Base-by-base conservation (phyloP, 2,329 filamentous ascomycete genomes). In the Colletotrichum abscissum region DNA sequence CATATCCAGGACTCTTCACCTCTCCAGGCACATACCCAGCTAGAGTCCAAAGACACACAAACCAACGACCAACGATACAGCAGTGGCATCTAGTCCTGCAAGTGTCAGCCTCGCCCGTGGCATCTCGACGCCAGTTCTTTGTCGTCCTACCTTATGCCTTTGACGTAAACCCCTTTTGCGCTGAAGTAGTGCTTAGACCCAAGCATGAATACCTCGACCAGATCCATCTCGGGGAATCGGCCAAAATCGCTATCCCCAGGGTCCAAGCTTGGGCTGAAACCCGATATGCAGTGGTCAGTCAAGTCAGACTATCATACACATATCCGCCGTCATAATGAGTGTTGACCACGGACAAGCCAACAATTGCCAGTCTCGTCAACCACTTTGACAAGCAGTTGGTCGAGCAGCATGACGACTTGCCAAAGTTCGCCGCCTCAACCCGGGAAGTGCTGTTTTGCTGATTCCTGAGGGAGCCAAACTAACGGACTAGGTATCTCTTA, bases 221-320 rank as follows among this genome's bases (percentile, higher is more conserved):
- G 24, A 12, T 26, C 46, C 67, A 56, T 49, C 56, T 49, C 28
- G 12, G 60, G 55, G 49, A 38, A 33, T 46, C 62, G 28, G 60
- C 67, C 67, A 65, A 62, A 56, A 71, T 70, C 60, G 56, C 62
- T 71, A 55, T 49, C 67, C 63, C 42, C 72, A 67, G 63, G 63
- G 69, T 63, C 63, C 54, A 72, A 72, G 72, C 72, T 68, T 68
- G 72, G 52, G 52, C 68, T 74, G 72, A 72, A 74, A 74, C 72
- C 58, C 52, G 58, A 42, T 71, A 56, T 62, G 28, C 30, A 38
- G 68, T 67, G 72, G 63, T 62, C 58, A 52, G 57, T 62, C 58
- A 58, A 63, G 63, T 68, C 58, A 59, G 33, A 54, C 57, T 33
- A 28, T 63, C 63, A 63, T 58, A 63, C 56, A 56, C 42, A 22